These are phyloP conservation scores for Aspergillus bombycis DNA, from an alignment of 2,329 filamentous ascomycete species.

Conservation along the genomic window DNA sequence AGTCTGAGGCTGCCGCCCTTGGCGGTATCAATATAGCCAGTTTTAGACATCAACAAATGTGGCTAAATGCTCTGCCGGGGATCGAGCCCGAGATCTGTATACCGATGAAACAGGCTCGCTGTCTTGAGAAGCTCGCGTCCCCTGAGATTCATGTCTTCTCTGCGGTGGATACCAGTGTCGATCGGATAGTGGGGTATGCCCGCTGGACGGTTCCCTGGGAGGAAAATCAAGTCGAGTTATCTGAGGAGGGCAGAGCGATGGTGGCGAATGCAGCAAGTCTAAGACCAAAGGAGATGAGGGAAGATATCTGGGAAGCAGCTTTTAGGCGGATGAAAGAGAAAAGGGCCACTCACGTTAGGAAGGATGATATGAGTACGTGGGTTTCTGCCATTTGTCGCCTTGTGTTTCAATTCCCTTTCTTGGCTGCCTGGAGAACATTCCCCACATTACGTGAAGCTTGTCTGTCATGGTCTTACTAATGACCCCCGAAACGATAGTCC, in stretches of 20 bases:
- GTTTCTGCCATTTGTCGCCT: background rate
- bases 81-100: constrained; percentile 24
- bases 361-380: constrained; percentile 2
- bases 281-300: background rate
- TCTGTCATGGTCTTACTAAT: background rate
- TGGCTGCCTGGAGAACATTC: constrained; percentile 2
- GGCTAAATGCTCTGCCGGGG: constrained; percentile 30
- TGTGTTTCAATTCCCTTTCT: background rate
- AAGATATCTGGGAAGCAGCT: background rate
- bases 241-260: constrained; percentile 48
- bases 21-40: constrained; percentile 50
- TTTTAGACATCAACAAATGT: constrained; percentile 44
- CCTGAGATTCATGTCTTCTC: constrained; percentile 45
- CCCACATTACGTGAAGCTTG: background rate
- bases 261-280: background rate
- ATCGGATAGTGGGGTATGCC: constrained; percentile 47
- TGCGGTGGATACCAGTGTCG: constrained; percentile 36
- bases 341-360: background rate
- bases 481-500: background rate
- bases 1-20: constrained; percentile 46
- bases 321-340: background rate
- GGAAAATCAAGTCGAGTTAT: constrained; percentile 40
- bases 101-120: constrained; percentile 39
- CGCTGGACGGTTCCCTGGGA: constrained; percentile 48
- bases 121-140: constrained; percentile 44